phyloP scores from a whole-genome alignment of 176 grass and related monocot genomes.

The Canna indica region DNA sequence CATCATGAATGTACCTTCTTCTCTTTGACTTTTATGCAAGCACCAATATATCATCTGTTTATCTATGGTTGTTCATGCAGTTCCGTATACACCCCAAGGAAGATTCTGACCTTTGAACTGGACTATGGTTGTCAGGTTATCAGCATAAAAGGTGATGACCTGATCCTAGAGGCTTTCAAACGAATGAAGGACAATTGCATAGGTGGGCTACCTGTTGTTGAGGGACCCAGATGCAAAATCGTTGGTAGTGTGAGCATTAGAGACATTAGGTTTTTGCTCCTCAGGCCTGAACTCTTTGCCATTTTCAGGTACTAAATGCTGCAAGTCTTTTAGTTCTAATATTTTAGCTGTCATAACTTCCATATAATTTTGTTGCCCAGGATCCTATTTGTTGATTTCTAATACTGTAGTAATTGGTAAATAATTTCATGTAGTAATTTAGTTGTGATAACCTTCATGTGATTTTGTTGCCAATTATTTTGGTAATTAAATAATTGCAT shows the following conservation, averaged over 20 bases:
- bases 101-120: background rate
- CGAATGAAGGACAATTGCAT: constrained; percentile 81
- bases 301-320: constrained; percentile 53
- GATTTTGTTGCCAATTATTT: no score
- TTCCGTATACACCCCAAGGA: background rate
- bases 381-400: background rate
- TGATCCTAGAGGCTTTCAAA: constrained; percentile 79
- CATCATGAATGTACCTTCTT: background rate
- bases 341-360: background rate
- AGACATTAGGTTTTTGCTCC: constrained; percentile 69
- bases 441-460: no score
- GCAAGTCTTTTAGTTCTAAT: background rate
- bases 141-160: constrained; percentile 60
- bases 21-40: no score
- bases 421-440: no score
- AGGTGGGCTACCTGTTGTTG: constrained; percentile 65
- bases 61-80: background rate
- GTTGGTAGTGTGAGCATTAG: constrained; percentile 71
- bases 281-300: constrained; percentile 61
- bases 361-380: background rate
- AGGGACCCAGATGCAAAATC: constrained; percentile 59
- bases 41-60: no score
- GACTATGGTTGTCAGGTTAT: constrained; percentile 56
- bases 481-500: background rate
- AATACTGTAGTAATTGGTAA: background rate